Evolutionary conservation across 306 rosid genomes (phyloP).

Genomic region (Mimosa bimucronata): DNA sequence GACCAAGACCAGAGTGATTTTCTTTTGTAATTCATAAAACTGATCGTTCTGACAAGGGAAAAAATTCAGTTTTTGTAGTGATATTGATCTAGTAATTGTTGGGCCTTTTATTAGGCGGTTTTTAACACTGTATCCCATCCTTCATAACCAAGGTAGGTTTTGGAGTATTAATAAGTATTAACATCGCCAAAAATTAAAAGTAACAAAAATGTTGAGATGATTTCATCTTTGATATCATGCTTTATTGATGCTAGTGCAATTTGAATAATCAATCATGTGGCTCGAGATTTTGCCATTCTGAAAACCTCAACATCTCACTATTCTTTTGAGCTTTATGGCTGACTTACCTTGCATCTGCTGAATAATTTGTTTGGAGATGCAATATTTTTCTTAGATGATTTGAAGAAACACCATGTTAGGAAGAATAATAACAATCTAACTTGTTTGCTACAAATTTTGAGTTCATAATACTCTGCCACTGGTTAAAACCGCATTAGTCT

Average conservation of each 20-base stretch:
- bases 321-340: neutral
- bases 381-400: neutral
- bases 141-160: neutral
- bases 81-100: neutral
- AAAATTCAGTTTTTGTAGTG: neutral
- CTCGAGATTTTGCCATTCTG: neutral
- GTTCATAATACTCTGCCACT: constrained; percentile 10
- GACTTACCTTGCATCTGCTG: constrained; percentile 12
- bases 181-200: neutral
- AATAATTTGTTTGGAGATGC: neutral
- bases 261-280: constrained; percentile 4
- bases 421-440: neutral
- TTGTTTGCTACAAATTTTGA: neutral
- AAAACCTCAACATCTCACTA: neutral
- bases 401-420: neutral
- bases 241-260: neutral
- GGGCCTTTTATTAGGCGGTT: neutral
- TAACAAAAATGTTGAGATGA: neutral
- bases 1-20: neutral
- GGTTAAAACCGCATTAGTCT: constrained; percentile 14
- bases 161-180: neutral
- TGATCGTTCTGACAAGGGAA: constrained; percentile 2
- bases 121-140: neutral
- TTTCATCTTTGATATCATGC: neutral
- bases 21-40: constrained; percentile 5